Base-by-base conservation (phyloP, 2,329 filamentous ascomycete species). In the Pseudogymnoascus sp. region DNA sequence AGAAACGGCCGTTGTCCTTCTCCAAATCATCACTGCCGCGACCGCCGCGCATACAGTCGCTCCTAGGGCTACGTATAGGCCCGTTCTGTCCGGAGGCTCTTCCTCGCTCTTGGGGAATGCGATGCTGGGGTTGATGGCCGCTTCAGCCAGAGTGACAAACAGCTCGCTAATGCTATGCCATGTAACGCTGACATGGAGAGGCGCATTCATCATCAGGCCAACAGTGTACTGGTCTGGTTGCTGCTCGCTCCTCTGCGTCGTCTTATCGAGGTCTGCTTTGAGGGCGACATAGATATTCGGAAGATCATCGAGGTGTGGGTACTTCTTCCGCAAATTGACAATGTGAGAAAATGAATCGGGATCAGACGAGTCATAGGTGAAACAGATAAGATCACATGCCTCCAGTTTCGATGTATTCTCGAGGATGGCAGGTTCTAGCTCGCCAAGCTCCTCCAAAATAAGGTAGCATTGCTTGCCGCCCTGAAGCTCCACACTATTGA, bases 381-480 rank as follows among this genome's bases (percentile, higher is more conserved):
- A 97, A 76, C 93, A 96, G 53, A 99, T 83, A 23, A 99, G 82
- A 75, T 99, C 94, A 75, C 93, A 97, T 5, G 92, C 87, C 70
- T 96, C 91, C 12, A 99, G 81, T 75, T 95, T 96, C 50, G 86
- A 84, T 71, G 88, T 86, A 72, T 99, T 99, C 63, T 97, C 94
- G 2, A 99, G 80, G 62, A 97, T 92, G 11, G 94, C 94, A 0
- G 91, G 89, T 74, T 97, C 94, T n/a, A 96, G 80, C 75, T 97
- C 92, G 35, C 94, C 94, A 0, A 97, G 86, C 75, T 99, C 94
- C 71, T 96, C 91, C 23, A 97, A 81, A 64, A 99, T 97, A 35
- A 99, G 82, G 73, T 99, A 97, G 74, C 92, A 96, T 76, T 99
- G 94, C 74, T 96, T 96, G 61, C 94, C 94, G 8, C 94, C 94